Percentiles rank a stretch among this genome's conserved stretches.
Conservation (phyloP, 2,329 filamentous ascomycete species). For the Ceratocystis cacaofunesta region DNA sequence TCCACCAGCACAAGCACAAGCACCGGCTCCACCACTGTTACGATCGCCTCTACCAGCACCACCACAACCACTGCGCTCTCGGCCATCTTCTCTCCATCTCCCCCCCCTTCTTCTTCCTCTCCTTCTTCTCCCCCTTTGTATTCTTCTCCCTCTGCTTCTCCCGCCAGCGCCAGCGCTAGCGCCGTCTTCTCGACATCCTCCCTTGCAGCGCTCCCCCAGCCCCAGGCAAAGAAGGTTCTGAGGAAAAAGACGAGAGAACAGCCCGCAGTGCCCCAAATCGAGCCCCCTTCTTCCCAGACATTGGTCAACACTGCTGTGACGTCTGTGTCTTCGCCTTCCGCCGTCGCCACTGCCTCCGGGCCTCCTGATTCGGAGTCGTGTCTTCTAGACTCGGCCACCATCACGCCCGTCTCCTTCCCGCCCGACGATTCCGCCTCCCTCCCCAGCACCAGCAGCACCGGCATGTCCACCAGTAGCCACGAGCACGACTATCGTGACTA, state of each 20-base stretch:
- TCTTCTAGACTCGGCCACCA: slow-evolving; percentile 28
- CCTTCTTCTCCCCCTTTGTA: neutral
- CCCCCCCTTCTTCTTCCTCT: neutral
- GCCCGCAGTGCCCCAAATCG: neutral
- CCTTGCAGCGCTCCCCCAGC: neutral
- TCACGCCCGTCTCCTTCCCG: slow-evolving; percentile 21
- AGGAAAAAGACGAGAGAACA: neutral
- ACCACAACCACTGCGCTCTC: neutral
- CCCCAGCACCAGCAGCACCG: slow-evolving; percentile 20
- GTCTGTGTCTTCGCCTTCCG: neutral
- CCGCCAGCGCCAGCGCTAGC: neutral
- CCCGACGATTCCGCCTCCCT: neutral
- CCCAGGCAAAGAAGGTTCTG: neutral
- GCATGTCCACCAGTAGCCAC: slow-evolving; percentile 24
- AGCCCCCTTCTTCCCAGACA: neutral
- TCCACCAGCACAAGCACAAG: neutral
- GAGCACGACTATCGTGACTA: slow-evolving; percentile 20
- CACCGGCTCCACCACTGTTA: neutral
- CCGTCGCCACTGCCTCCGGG: neutral
- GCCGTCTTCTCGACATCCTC: neutral
- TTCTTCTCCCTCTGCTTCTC: neutral
- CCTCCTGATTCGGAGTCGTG: slow-evolving; percentile 21
- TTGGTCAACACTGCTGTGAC: neutral
- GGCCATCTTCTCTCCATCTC: neutral
- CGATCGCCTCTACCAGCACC: neutral